Base-by-base conservation (phyloP, 352 stramenopile genomes). In the Saprolegnia diclina region DNA sequence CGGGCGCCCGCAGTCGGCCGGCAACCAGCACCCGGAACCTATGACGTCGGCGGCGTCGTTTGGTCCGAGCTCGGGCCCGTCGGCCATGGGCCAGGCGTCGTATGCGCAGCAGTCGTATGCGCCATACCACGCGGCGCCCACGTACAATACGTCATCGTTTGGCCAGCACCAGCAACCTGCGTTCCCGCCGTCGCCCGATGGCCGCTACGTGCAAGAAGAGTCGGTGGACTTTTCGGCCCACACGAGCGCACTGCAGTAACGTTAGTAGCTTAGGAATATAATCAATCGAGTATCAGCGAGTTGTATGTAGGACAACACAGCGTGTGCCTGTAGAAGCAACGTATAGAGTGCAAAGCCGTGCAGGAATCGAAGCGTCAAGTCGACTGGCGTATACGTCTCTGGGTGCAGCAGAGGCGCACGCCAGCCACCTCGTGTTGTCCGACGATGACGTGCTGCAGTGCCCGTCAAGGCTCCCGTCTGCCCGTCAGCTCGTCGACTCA, bases 171-270 rank as follows among this genome's bases (percentile, higher is more conserved):
- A 14, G 42, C 42, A 48, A 10, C 13, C 1, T n/a, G 13, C 11
- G 18, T 48, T 48, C 45, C 65, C 1, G 32, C 67, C 32, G 61
- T 44, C 59, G 37, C 61, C 45, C 68, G 61, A n/a, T 56, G 56
- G 22, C 37, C 54, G 13, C 37, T 46, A 24, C 22, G 59, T 64
- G 1, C 56, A 74, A 11, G 67, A 53, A 38, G 82, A 91, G 48
- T 80, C 87, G 70, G 82, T 92, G 72, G 87, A 88, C 74, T 78
- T 92, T 76, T 89, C 80, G 40, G 78, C 85, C 10, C 80, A 78
- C 48, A 80, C 82, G 18, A 92, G 73, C 64, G 81, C 89, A 68
- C 76, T 91, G 38, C 82, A 91, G 80, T 92, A 81, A 75, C 16
- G 22, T 14, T 57, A 59, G 24, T 59, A 59, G 11, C 13, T 10